Base-by-base conservation (phyloP, 768 basidiomycete species). In the Xerocomus spinulosus region DNA sequence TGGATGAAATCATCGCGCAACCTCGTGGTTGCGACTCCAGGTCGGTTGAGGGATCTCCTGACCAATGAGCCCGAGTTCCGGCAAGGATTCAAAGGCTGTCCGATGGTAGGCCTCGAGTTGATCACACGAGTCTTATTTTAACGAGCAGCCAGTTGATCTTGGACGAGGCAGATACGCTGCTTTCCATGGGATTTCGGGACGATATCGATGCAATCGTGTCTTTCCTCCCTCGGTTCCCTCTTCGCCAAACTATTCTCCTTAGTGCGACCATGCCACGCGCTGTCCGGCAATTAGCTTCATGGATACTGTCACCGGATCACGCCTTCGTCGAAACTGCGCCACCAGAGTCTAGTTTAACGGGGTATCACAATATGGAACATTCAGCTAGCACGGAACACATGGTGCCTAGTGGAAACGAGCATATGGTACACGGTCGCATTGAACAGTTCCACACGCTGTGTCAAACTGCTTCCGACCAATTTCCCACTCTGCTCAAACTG, bases 201-300 rank as follows among this genome's bases (percentile, higher is more conserved):
- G 93, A 95, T 57, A 81, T 97, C 25, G 80, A 87, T 18, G 80
- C 76, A 2, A 91, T 95, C 56, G 67, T 77, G 24, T 60, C 70
- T 4, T 76, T 72, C 58, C 73, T 94, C n/a, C 84, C 86, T 8
- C 69, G 71, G 17, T 57, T 69, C 1, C 79, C 83, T 0, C 62
- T 79, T 44, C 82, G 92, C n/a, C 92, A 94, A 61, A 95, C 92
- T 0, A 85, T 95, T 70, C 73, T 97, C 47, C 93, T 95, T 69
- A 91, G 88, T 13, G 92, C 93, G 20, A 94, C 92, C 3, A 81
- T 94, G 29, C 84, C 87, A 1, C 72, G 66, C 4, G 75, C 76
- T 4, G 85, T 96, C 52, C 80, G 79, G 35, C 78, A 87, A 58
- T 73, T 94, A 48, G 86, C 90, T 1, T 70, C 75, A 4, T 66